Percentiles rank a stretch among this genome's conserved stretches.
phyloP scores from a whole-genome alignment of 139 green algal genomes.

The Volvox africanus region DNA sequence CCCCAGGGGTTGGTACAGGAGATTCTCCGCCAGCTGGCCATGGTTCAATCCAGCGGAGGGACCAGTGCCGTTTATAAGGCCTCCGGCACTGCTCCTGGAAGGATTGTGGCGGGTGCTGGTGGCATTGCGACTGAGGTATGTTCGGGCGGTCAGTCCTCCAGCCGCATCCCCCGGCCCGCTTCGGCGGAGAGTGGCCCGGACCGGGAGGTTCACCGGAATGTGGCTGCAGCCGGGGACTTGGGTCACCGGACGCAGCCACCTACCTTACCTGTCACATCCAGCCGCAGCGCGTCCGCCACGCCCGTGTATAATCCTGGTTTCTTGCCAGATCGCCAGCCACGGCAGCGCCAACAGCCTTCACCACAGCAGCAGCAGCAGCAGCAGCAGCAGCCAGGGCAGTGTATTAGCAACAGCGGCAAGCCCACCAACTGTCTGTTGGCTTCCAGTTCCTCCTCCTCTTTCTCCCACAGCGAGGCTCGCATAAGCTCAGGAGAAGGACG shows the following conservation, averaged over 20 bases:
- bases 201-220: no score
- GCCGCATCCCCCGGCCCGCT: background rate
- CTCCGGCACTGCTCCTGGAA: no score
- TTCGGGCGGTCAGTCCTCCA: background rate
- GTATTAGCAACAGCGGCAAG: no score
- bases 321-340: background rate
- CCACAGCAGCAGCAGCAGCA: background rate
- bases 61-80: no score
- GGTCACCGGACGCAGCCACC: no score
- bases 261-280: no score
- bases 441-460: no score
- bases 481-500: no score
- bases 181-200: background rate
- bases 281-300: background rate
- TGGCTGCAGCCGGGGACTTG: no score
- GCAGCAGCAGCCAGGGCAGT: background rate
- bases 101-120: background rate
- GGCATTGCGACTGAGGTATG: background rate
- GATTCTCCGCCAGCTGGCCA: slow-evolving; percentile 7
- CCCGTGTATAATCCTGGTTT: background rate
- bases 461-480: no score
- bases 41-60: background rate
- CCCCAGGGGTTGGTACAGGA: background rate
- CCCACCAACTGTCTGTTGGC: no score
- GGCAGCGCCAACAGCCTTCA: background rate